Conservation (phyloP, 345 rosid genomes). For the Salix suchowensis region DNA sequence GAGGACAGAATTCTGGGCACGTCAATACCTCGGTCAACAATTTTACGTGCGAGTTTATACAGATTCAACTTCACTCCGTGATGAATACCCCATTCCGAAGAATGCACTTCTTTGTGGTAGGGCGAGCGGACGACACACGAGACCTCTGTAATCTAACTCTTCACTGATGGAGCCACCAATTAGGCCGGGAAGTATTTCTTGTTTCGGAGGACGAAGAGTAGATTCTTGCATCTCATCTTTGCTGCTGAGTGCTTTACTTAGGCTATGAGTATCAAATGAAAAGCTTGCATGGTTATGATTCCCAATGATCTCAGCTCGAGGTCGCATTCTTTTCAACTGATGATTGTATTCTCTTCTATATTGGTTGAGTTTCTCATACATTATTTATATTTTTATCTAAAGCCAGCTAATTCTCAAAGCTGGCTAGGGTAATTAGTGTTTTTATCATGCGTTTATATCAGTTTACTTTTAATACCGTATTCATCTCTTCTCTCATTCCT, state of each 20-base stretch:
- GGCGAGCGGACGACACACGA: conserved; percentile 63
- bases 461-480: background rate
- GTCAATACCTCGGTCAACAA: conserved; percentile 92
- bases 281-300: conserved; percentile 19
- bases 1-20: conserved; percentile 78
- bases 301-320: conserved; percentile 50
- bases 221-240: conserved; percentile 25
- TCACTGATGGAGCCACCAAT: background rate
- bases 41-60: conserved; percentile 70
- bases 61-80: conserved; percentile 49
- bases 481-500: background rate
- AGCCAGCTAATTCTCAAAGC: conserved; percentile 9
- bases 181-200: conserved; percentile 8
- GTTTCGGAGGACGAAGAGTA: conserved; percentile 17
- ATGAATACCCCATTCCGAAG: conserved; percentile 65
- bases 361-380: background rate
- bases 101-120: conserved; percentile 81
- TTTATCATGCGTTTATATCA: background rate
- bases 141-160: conserved; percentile 46
- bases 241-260: background rate
- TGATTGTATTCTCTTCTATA: conserved; percentile 12
- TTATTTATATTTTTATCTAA: background rate
- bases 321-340: conserved; percentile 46
- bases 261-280: background rate
- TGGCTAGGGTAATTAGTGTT: background rate